phyloP scores from a whole-genome alignment of 805 yeast species.

The Candida schatavii region DNA sequence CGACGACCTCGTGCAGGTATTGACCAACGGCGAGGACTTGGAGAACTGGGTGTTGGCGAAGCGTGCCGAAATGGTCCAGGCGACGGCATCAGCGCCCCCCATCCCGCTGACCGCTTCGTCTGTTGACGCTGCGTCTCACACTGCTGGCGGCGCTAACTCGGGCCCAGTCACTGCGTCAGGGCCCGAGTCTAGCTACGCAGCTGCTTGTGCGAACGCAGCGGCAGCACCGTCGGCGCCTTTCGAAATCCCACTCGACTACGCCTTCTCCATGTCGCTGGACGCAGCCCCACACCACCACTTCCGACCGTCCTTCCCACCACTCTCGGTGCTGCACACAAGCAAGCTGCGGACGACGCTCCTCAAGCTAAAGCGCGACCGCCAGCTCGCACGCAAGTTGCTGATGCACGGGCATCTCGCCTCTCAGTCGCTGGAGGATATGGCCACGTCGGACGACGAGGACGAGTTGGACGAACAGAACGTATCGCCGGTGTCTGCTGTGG shows the following conservation, averaged over 20 bases:
- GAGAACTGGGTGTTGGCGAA: conserved; percentile 53
- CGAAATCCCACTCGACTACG: conserved; percentile 25
- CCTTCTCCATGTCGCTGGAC: conserved; percentile 29
- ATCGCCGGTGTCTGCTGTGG: too few relatives aligned
- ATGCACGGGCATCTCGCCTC: conserved; percentile 6
- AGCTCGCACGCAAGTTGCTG: conserved; percentile 2
- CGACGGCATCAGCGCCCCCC: conserved; percentile 7
- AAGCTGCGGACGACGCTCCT: conserved; percentile 15
- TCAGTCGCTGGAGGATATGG: conserved; percentile 10
- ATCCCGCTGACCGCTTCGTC: background rate
- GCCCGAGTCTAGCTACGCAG: background rate
- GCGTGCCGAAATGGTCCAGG: conserved; percentile 38
- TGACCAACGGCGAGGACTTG: conserved; percentile 43
- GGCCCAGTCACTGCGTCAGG: background rate
- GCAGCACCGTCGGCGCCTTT: conserved; percentile 6
- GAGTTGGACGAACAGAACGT: conserved; percentile 2
- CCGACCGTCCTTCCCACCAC: conserved; percentile 35
- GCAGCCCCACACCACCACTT: conserved; percentile 26
- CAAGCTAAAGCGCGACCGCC: conserved; percentile 4
- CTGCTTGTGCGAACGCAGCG: background rate
- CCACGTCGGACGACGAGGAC: conserved; percentile 19
- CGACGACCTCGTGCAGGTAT: conserved; percentile 48
- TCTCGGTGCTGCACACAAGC: conserved; percentile 32
- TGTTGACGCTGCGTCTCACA: background rate
- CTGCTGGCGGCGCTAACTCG: background rate